Evolutionary conservation across 164 flowering plant species (phyloP).

Genomic region (Echeveria elegans): DNA sequence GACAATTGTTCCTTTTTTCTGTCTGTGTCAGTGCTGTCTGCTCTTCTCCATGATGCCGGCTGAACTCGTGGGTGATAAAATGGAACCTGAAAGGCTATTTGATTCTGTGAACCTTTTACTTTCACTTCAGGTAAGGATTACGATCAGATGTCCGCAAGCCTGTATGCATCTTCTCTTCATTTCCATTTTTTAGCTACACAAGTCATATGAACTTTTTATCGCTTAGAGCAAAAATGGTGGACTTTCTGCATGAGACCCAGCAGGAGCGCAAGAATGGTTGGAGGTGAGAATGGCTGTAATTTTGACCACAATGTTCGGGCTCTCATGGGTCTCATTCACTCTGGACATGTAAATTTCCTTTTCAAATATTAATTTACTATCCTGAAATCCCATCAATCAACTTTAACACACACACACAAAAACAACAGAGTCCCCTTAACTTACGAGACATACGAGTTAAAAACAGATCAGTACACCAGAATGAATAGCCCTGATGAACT

Average conservation of each 20-base stretch:
- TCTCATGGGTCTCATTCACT: too few species aligned
- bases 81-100: constrained; percentile 28
- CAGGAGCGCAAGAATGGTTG: constrained; percentile 26
- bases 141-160: not conserved
- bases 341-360: too few species aligned
- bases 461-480: not conserved
- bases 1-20: not conserved
- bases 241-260: constrained; percentile 35
- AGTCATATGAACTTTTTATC: too few species aligned
- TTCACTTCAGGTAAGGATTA: constrained; percentile 32
- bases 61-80: constrained; percentile 39
- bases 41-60: constrained; percentile 36
- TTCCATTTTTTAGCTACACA: not conserved
- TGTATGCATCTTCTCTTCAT: not conserved
- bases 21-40: constrained; percentile 27
- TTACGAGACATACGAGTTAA: not conserved
- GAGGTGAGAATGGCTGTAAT: constrained; percentile 17
- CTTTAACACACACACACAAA: too few species aligned
- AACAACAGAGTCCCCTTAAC: too few species aligned
- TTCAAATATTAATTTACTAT: too few species aligned
- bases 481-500: not conserved
- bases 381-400: too few species aligned
- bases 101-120: constrained; percentile 43
- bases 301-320: too few species aligned
- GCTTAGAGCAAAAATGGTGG: constrained; percentile 31